A percentile compares a stretch with the other conserved stretches of the same genome.
Conservation (phyloP, 768 basidiomycete species). For the Hortiboletus campestris region DNA sequence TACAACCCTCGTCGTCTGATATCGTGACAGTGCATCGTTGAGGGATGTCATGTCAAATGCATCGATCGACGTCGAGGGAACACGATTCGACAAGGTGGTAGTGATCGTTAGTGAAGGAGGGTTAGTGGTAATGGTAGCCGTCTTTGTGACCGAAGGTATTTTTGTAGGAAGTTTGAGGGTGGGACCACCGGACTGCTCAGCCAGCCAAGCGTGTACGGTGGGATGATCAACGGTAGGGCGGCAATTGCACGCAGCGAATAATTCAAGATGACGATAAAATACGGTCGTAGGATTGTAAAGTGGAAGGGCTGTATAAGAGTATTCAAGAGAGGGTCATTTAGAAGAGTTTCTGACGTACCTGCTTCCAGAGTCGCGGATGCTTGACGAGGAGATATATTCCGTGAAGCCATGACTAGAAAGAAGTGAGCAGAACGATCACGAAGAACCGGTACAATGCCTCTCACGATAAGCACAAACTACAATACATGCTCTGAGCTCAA, state of each 20-base stretch:
- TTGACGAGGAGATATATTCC: slow-evolving; percentile 36
- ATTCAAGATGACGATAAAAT: slow-evolving; percentile 47
- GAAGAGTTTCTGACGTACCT: slow-evolving; percentile 30
- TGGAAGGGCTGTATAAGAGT: slow-evolving; percentile 41
- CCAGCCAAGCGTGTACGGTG: slow-evolving; percentile 40
- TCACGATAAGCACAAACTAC: slow-evolving; percentile 53
- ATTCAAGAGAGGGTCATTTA: not conserved
- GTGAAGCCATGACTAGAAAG: slow-evolving; percentile 46
- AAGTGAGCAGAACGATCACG: not conserved
- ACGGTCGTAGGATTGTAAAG: slow-evolving; percentile 49
- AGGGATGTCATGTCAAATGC: slow-evolving; percentile 26
- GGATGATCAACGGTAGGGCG: slow-evolving; percentile 40
- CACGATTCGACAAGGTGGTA: slow-evolving; percentile 5
- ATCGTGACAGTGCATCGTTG: slow-evolving; percentile 28
- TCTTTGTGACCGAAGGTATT: slow-evolving; percentile 8
- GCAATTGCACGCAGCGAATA: slow-evolving; percentile 43
- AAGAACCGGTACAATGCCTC: slow-evolving; percentile 12
- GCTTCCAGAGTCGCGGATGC: slow-evolving; percentile 43
- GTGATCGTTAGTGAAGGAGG: slow-evolving; percentile 13
- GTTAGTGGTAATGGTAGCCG: not conserved
- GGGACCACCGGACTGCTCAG: slow-evolving; percentile 25
- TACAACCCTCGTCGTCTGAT: slow-evolving; percentile 11
- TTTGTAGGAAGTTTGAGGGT: slow-evolving; percentile 13
- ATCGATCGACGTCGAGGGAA: slow-evolving; percentile 9
- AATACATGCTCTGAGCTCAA: slow-evolving; percentile 55